Base-by-base conservation (phyloP, 768 basidiomycete genomes). In the Pisolithus marmoratus region DNA sequence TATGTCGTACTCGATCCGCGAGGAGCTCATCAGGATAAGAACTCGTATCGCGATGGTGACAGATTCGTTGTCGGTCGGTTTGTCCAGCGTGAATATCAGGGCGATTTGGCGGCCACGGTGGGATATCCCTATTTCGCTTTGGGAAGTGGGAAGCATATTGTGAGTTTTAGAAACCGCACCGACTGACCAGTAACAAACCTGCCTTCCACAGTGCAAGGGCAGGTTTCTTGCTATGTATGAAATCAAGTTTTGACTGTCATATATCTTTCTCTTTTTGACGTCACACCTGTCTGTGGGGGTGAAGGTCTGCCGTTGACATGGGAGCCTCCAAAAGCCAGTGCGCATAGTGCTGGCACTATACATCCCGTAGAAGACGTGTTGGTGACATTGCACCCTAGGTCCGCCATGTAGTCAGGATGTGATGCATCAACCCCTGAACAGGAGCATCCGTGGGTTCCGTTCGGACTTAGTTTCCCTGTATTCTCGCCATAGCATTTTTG, bases 1-100 rank as follows among this genome's bases (percentile, higher is more conserved):
- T 58, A 48, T 12, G 37, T 66, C 1, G 51, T 61, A 24, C 56
- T 48, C 24, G 51, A 66, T 2, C 48, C 61, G 12, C 56, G 43
- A 1, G 58, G 60, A 8, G 50, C 34, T 6, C 60, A 65, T 19
- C 63, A 57, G 56, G 59, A 60, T n/a, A 40, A 46, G 9, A 46
- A 23, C 0, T 46, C 5, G 45, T 63, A 55, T 38, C 50, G 50
- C 8, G 20, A 60, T 11, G 53, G 60, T 7, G 17, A 56, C 41
- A 14, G 14, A 0, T 65, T 65, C 22, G 17, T 49, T 14, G 57
- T 55, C 2, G 60, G 61, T 42, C 60, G 63, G 23, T 64, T 64
- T 34, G 54, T 52, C 4, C 52, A 54, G 36, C 38, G 31, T 1
- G 55, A 53, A 6, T 60, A 63, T 27, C 49, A 27, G 61, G 54